Percentiles rank a stretch among this genome's conserved stretches.
phyloP scores from a whole-genome alignment of 2,329 filamentous ascomycete genomes.

The Stemphylium vesicarium region DNA sequence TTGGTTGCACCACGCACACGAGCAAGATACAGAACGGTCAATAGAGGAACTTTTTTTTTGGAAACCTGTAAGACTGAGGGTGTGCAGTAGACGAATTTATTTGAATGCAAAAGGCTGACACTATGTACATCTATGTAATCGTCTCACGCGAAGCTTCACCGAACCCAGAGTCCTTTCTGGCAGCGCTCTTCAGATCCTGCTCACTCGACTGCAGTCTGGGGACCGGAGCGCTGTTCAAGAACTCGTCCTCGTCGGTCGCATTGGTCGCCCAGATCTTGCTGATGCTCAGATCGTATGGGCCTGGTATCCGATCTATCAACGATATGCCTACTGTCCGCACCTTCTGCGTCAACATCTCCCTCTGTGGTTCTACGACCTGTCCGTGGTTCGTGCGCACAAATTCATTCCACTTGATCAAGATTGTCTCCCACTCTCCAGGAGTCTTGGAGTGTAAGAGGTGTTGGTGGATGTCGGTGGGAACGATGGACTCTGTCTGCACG shows the following conservation, averaged over 20 bases:
- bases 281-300: constrained; percentile 85
- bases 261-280: constrained; percentile 93
- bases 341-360: constrained; percentile 84
- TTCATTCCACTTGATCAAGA: constrained; percentile 87
- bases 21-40: background rate
- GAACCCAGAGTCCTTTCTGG: constrained; percentile 21
- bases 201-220: constrained; percentile 28
- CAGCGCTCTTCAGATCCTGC: constrained; percentile 25
- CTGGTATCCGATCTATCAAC: constrained; percentile 85
- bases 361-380: constrained; percentile 89
- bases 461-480: constrained; percentile 95
- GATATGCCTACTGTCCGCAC: constrained; percentile 86
- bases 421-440: constrained; percentile 90
- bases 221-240: constrained; percentile 31
- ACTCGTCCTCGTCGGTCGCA: constrained; percentile 50
- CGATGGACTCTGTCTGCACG: constrained; percentile 90
- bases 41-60: background rate
- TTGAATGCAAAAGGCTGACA: background rate
- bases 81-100: background rate
- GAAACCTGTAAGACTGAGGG: background rate
- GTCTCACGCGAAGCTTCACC: constrained; percentile 14
- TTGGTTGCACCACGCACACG: background rate
- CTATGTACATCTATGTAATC: constrained; percentile 17
- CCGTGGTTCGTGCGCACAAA: constrained; percentile 96
- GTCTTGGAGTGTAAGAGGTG: constrained; percentile 82